Base-by-base conservation (phyloP, 176 grass and related monocot species). In the Rhynchospora pubera region DNA sequence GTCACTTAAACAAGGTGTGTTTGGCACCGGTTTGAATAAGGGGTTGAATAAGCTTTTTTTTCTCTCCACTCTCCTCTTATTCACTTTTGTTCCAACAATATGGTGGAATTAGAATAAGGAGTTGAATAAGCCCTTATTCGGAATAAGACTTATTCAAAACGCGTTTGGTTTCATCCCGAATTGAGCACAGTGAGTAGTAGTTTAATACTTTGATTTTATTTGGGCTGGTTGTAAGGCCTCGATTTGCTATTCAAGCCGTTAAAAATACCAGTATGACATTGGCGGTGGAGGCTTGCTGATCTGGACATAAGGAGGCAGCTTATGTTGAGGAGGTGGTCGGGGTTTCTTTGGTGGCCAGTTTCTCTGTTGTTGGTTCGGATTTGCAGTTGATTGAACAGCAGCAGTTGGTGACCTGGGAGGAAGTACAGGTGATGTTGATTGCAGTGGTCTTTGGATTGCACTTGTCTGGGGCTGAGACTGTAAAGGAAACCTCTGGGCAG, bases 261-360 rank as follows among this genome's bases (percentile, higher is more conserved):
- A 56, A 52, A 7, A 18, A 32, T 62, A 82, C 79, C 79, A 82
- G 59, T 82, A 82, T 62, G 79, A 82, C 30, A 48, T 62, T 47
- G 79, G 57, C 45, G 51, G 79, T 19, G 23, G 61, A 66, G 59
- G 79, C 61, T 43, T 61, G 57, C 42, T 65, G 7, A 82, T 82
- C 60, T 82, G 79, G 7, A 65, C 62, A 16, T 82, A 51, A 65
- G 79, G 79, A 67, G 79, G 59, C 19, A 82, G 43, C 79, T 44
- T 63, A 48, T 52, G 45, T 23, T 65, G 79, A 57, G 14, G 76
- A 10, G 53, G 32, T 6, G 18, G n/a, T 47, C 62, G 60, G 22
- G 60, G 43, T 52, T 50, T 82, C 60, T 50, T 53, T 30, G 24
- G 32, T 45, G 32, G 61, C 57, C 57, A 26, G 79, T 67, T 66